These are phyloP conservation scores for Ophiostoma ulmi DNA, from an alignment of 2,329 filamentous ascomycete genomes.

Conservation along the genomic window DNA sequence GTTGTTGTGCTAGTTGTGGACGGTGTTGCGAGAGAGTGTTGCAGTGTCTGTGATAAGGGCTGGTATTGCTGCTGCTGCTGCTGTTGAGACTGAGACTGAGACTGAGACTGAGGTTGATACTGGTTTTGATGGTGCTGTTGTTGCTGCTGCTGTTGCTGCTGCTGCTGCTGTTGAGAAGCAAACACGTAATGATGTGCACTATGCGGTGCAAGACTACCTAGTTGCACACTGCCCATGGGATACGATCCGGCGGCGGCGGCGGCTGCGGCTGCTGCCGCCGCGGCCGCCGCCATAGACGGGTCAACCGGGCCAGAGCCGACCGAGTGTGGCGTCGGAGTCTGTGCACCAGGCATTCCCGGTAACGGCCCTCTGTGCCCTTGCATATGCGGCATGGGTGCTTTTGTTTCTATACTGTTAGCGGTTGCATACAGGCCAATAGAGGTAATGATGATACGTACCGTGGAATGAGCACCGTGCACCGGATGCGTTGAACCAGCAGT, in stretches of 20 bases:
- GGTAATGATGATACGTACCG: slow-evolving; percentile 38
- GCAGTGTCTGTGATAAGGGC: slow-evolving; percentile 14
- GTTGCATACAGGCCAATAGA: background rate
- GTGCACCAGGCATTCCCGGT: background rate
- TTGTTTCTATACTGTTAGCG: slow-evolving; percentile 21
- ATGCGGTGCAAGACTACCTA: background rate
- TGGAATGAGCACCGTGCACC: slow-evolving; percentile 57
- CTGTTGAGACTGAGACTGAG: background rate
- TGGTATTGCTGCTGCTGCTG: slow-evolving; percentile 3
- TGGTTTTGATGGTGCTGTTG: background rate
- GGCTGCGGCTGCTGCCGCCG: background rate
- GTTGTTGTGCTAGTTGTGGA: slow-evolving; percentile 1
- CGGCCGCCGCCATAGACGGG: background rate
- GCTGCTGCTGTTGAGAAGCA: background rate
- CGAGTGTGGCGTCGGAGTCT: background rate
- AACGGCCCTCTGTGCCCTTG: slow-evolving; percentile 30
- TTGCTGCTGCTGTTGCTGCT: background rate
- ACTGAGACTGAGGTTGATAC: background rate
- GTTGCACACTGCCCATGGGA: background rate
- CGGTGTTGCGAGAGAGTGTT: background rate
- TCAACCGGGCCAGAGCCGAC: slow-evolving; percentile 26
- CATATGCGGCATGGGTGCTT: slow-evolving; percentile 37
- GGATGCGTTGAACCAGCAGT: slow-evolving; percentile 61
- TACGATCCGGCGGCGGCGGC: slow-evolving; percentile 21
- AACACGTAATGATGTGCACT: background rate